A percentile compares a stretch with the other conserved stretches of the same genome.
These are phyloP conservation scores for Xylariaceae sp. DNA, from an alignment of 2,329 filamentous ascomycete genomes.

Conservation along the genomic window DNA sequence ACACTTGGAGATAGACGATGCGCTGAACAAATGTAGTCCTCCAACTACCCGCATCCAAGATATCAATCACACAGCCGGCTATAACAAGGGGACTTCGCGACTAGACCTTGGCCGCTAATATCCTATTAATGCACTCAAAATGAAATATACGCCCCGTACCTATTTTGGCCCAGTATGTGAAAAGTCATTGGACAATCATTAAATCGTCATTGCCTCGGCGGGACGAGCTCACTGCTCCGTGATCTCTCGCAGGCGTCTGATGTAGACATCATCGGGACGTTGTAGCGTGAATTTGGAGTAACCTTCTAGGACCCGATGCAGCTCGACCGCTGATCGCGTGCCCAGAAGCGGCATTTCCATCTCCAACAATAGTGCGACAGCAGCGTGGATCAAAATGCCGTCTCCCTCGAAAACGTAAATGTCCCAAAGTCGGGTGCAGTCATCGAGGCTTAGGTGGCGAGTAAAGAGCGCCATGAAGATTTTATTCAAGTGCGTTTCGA, in stretches of 20 bases:
- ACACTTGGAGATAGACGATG: background rate
- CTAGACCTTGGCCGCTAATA: background rate
- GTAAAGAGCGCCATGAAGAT: constrained; percentile 64
- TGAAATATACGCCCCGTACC: background rate
- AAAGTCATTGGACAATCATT: constrained; percentile 4
- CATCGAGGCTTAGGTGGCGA: constrained; percentile 57
- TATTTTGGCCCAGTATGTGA: background rate
- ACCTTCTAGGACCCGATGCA: constrained; percentile 36
- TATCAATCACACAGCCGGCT: too few relatives aligned
- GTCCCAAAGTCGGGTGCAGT: constrained; percentile 71
- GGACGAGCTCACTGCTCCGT: constrained; percentile 17
- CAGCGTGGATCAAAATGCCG: constrained; percentile 62
- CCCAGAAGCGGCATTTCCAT: constrained; percentile 49
- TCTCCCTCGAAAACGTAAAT: constrained; percentile 81
- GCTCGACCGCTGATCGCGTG: constrained; percentile 41
- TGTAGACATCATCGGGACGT: constrained; percentile 28
- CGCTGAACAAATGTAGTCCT: background rate
- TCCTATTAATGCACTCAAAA: background rate
- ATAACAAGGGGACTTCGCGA: background rate
- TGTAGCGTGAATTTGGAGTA: constrained; percentile 22
- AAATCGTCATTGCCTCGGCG: constrained; percentile 9
- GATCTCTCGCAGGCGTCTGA: constrained; percentile 25
- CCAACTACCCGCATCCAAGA: too few relatives aligned
- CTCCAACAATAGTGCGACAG: constrained; percentile 58
- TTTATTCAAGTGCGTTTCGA: constrained; percentile 51